Evolutionary conservation across 129 eudicot species (phyloP), one percentile per base, ranked within the genome.

Genomic region (Erigeron canadensis): DNA sequence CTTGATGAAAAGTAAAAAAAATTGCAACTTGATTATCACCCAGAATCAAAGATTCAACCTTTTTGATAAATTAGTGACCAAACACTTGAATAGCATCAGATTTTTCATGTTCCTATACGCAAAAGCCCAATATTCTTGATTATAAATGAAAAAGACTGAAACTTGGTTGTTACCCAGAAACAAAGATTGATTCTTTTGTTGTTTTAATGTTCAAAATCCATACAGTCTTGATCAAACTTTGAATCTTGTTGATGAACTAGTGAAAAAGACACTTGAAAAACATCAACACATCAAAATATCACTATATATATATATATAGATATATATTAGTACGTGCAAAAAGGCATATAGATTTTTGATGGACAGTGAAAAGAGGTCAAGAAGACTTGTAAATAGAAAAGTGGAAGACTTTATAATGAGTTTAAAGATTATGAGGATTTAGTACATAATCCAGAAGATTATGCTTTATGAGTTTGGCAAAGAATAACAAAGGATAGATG

Each of bases 181-280:
- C 60, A 75, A 67, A 75, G 6, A 62, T 54, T 22, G 7, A 58
- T 58, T 4, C 58, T 71, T 59, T 71, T 58, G 53, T 6, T 28
- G 34, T 28, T 28, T 28, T 28, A 28, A 28, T 28, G 34, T 28
- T 28, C 34, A 28, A 28, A 28, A 28, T 28, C 34, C 1, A 1
- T 28, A 28, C 2, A 3, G 1, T 28, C 34, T 28, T 28, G 34
- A 28, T 28, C 47, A 75, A 67, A 75, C 3, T 48, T 54, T 21
- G 12, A 63, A 74, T 4, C 37, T 74, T 64, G 62, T 63, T 37
- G 4, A 9, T 57, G 56, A 76, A 60, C 69, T 7, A 47, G 63
- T 9, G 12, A 74, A 22, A 62, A 60, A 69, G 7, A 38, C 23
- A 38, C 70, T 38, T 76, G 60, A 39, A 68, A 15, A 65, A 23